Base-by-base conservation (phyloP, 768 basidiomycete species). In the Lanmaoa rubissima region DNA sequence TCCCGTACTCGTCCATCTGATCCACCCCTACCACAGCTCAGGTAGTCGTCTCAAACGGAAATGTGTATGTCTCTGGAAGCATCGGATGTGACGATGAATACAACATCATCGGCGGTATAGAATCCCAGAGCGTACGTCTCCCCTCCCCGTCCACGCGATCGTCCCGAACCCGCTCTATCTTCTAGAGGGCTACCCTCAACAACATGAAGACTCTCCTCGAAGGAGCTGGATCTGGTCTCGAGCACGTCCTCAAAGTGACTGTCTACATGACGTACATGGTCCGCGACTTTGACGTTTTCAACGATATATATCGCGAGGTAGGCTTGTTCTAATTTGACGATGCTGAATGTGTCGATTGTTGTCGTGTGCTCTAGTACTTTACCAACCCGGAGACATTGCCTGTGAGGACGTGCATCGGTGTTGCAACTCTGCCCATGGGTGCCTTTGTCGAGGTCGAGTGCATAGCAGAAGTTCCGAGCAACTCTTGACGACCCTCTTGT, bases 381-480 rank as follows among this genome's bases (percentile, higher is more conserved):
- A 65, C 74, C 21, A 67, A 66, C 28, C 19, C 1, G 50, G 69
- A 71, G 13, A 73, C 68, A 21, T 70, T 81, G 57, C 85, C 83
- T 14, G 82, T 83, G 6, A 75, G 84, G 42, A 85, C 84, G 24
- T 84, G 83, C 64, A 68, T 87, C 17, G 83, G 82, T 8, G 84
- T 85, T 13, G 76, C 75, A 3, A 65, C 72, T 9, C 75, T 87
- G 39, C 82, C 85, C 1, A 42, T 80, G 53, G 78, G 79, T 16
- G 81, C 79, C 9, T 78, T 77, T 53, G 76, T 87, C 32, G 85
- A 87, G 74, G 79, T 86, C 35, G 85, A 86, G 58, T 85, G 82
- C 61, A 73, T 83, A 31, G 85, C 83, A 13, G 80, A 79, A 28
- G 26, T 61, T 6, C 21, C 43, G n/a, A 8, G 21, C 8, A 21